phyloP scores from a whole-genome alignment of 2,329 filamentous ascomycete species.

The Claviceps humidiphila region DNA sequence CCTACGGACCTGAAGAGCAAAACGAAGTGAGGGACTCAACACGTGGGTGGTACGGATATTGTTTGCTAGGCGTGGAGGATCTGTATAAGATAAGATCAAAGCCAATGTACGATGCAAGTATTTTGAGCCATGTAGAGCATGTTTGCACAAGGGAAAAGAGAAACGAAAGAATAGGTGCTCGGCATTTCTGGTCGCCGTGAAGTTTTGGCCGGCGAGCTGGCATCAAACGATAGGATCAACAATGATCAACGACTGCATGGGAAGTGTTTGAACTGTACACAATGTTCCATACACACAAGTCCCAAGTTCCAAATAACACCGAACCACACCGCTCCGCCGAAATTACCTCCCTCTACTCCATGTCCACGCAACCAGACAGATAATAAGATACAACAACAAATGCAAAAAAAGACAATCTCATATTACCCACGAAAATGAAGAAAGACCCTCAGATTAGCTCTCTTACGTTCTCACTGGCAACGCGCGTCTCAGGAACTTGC shows the following conservation, averaged over 20 bases:
- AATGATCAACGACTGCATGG: no score
- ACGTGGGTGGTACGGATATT: background rate
- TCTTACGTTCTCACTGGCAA: conserved; percentile 41
- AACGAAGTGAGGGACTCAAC: conserved; percentile 15
- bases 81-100: background rate
- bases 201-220: background rate
- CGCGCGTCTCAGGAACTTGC: conserved; percentile 16
- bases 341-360: background rate
- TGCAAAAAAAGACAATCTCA: background rate
- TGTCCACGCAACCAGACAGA: background rate
- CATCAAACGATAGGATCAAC: no score
- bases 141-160: background rate
- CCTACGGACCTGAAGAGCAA: conserved; percentile 22
- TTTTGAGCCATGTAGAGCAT: background rate
- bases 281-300: no score
- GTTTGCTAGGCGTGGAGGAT: background rate
- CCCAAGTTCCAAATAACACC: no score
- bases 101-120: conserved; percentile 1
- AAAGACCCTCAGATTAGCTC: conserved; percentile 44
- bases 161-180: background rate
- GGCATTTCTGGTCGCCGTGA: background rate
- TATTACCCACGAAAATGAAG: background rate
- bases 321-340: no score
- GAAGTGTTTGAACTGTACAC: no score
- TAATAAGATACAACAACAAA: background rate